phyloP scores from a whole-genome alignment of 2,329 filamentous ascomycete genomes.

The Shiraia sp. region DNA sequence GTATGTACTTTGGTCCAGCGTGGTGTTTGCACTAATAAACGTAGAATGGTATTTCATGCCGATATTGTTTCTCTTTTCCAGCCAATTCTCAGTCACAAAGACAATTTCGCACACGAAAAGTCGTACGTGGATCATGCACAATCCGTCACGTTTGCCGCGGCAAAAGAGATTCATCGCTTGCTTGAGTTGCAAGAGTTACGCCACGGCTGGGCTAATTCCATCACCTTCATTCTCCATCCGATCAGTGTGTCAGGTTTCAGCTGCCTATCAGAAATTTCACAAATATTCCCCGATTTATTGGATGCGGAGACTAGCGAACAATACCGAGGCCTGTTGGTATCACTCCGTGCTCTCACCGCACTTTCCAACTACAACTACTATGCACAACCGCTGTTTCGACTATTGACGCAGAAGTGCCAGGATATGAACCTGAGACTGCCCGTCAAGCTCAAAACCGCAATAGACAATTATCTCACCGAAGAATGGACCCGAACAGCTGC shows the following conservation, averaged over 20 bases:
- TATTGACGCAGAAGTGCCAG: slow-evolving; percentile 33
- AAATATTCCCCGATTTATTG: slow-evolving; percentile 4
- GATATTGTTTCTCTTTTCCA: slow-evolving; percentile 30
- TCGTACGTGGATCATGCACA: slow-evolving; percentile 22
- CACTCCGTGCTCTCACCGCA: slow-evolving; percentile 27
- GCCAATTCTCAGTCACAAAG: slow-evolving; percentile 19
- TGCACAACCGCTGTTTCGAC: slow-evolving; percentile 33
- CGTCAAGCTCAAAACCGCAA: slow-evolving; percentile 17
- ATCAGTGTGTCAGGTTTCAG: slow-evolving; percentile 30
- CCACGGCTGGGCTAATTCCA: slow-evolving; percentile 30
- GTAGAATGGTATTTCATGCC: slow-evolving; percentile 32
- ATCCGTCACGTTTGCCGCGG: slow-evolving; percentile 15
- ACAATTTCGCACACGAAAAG: slow-evolving; percentile 11
- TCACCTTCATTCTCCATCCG: slow-evolving; percentile 30
- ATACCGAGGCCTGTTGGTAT: slow-evolving; percentile 32
- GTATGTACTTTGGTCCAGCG: slow-evolving; percentile 16
- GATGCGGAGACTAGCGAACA: slow-evolving; percentile 17
- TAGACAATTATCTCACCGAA: slow-evolving; percentile 29
- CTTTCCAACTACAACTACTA: slow-evolving; percentile 32
- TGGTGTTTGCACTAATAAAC: not conserved
- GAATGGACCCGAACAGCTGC: slow-evolving; percentile 37
- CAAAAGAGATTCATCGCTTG: slow-evolving; percentile 28
- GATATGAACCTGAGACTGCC: slow-evolving; percentile 25
- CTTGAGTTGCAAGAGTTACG: slow-evolving; percentile 27
- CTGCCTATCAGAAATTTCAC: slow-evolving; percentile 29